These are phyloP conservation scores for Pyrrhoderma lamaoense DNA, from an alignment of 1,284 basidiomycete genomes.

Conservation along the genomic window DNA sequence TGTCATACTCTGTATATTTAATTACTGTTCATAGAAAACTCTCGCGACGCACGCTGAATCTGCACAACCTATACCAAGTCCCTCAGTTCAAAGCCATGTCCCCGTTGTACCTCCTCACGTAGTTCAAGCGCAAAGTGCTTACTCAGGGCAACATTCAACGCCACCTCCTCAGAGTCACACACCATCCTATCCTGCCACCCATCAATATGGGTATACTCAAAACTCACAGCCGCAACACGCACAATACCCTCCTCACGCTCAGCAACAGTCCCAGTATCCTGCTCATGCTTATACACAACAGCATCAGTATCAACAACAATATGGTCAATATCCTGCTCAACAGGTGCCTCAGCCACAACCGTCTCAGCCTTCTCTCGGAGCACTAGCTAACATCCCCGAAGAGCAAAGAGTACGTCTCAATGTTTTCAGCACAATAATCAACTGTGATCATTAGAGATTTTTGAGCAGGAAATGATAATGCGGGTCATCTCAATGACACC, in stretches of 20 bases:
- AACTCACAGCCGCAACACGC: background rate
- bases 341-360: conserved; percentile 1
- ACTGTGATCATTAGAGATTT: background rate
- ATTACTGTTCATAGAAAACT: background rate
- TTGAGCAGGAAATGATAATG: conserved; percentile 16
- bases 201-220: background rate
- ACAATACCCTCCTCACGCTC: background rate
- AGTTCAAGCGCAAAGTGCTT: conserved; percentile 3
- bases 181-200: background rate
- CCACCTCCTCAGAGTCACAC: conserved; percentile 4
- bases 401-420: conserved; percentile 12
- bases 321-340: background rate
- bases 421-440: background rate
- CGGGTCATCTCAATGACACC: conserved; percentile 18
- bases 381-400: conserved; percentile 12
- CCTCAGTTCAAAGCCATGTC: background rate
- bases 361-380: conserved; percentile 2
- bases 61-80: background rate
- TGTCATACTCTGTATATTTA: too few species aligned
- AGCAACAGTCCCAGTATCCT: background rate
- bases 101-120: conserved; percentile 8
- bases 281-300: background rate
- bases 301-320: conserved; percentile 1
- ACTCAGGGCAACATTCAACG: conserved; percentile 4
- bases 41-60: conserved; percentile 1